Conservation (phyloP, 2,329 filamentous ascomycete species). For the Colletotrichum scovillei region DNA sequence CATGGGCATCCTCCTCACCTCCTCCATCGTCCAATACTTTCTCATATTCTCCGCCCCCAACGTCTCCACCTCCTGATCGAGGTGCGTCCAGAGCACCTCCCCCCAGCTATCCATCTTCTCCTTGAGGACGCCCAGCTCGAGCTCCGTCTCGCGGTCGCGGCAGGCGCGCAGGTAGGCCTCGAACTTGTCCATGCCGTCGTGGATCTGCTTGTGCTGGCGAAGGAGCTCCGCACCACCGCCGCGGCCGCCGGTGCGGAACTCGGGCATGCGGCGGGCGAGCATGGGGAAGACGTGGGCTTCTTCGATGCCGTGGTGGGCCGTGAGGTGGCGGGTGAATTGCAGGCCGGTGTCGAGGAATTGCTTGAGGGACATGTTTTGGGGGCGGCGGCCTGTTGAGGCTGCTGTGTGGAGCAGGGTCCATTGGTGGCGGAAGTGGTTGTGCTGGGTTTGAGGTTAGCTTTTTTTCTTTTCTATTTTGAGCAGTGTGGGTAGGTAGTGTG, state of each 20-base stretch:
- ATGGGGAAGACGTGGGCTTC: constrained; percentile 84
- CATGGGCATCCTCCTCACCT: constrained; percentile 79
- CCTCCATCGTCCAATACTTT: constrained; percentile 80
- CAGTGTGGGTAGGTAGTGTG: rapidly evolving
- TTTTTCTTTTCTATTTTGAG: not conserved
- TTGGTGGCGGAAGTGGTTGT: constrained; percentile 79
- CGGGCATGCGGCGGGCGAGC: constrained; percentile 81
- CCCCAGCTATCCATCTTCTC: constrained; percentile 82
- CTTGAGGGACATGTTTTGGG: constrained; percentile 71
- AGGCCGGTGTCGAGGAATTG: constrained; percentile 76
- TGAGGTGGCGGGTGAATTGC: constrained; percentile 78
- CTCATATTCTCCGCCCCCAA: constrained; percentile 90
- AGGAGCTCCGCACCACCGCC: constrained; percentile 66
- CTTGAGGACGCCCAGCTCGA: constrained; percentile 70
- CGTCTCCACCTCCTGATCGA: constrained; percentile 85
- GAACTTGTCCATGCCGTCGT: constrained; percentile 77
- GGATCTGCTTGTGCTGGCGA: constrained; percentile 82
- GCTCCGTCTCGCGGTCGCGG: constrained; percentile 69
- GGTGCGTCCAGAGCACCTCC: constrained; percentile 81
- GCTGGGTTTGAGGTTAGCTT: constrained; percentile 57
- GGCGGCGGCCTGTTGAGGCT: constrained; percentile 68
- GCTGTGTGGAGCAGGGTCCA: constrained; percentile 80
- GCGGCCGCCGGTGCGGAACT: constrained; percentile 67
- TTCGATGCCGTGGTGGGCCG: constrained; percentile 84
- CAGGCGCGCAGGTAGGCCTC: constrained; percentile 74